Conservation (phyloP, 345 rosid genomes). For the Eutrema heterophyllum region DNA sequence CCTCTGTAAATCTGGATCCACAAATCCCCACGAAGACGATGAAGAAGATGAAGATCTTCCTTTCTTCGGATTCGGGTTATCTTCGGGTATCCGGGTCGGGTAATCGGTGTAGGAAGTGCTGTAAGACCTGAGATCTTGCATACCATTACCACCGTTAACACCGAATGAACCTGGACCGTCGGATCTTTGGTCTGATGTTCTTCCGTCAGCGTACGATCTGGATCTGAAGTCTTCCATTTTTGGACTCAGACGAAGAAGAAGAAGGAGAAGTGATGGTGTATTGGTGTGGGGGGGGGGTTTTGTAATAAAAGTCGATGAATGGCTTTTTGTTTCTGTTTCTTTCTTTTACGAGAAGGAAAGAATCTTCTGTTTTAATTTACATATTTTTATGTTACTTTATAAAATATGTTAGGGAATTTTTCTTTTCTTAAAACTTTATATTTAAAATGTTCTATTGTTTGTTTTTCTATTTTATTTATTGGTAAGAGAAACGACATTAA, state of each 20-base stretch:
- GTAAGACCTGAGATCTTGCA: constrained; percentile 64
- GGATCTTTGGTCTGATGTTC: constrained; percentile 33
- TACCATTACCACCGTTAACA: constrained; percentile 23
- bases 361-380: constrained; percentile 5
- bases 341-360: constrained; percentile 33
- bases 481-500: neutral
- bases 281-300: constrained; percentile 9
- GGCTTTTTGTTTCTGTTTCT: constrained; percentile 11
- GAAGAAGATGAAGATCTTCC: constrained; percentile 49
- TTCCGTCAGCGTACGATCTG: constrained; percentile 45
- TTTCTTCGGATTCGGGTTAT: constrained; percentile 37
- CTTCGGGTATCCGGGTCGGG: constrained; percentile 32
- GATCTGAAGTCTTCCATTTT: constrained; percentile 73
- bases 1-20: constrained; percentile 65
- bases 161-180: constrained; percentile 23
- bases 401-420: neutral
- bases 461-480: no score
- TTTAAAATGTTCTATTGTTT: no score
- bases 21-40: constrained; percentile 53
- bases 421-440: no score
- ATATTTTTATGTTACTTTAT: neutral
- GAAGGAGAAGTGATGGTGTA: constrained; percentile 3
- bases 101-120: constrained; percentile 43
- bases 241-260: neutral
- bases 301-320: constrained; percentile 21